Percentiles rank a stretch among this genome's conserved stretches.
Conservation (phyloP, 2,329 filamentous ascomycete species). For the Endoconidiophora laricicola region DNA sequence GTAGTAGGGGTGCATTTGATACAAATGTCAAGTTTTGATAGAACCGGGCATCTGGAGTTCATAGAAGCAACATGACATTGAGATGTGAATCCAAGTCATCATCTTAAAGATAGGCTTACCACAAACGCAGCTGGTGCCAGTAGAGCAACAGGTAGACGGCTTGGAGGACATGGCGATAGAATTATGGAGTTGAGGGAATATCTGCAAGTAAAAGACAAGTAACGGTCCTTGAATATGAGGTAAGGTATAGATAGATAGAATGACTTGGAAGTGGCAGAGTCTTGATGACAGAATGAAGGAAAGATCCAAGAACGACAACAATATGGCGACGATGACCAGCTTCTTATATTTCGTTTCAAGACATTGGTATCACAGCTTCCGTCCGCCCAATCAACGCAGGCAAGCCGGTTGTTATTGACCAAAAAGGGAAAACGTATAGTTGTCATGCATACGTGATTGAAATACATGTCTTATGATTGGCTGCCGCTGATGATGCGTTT, state of each 20-base stretch:
- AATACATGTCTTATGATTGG: conserved; percentile 13
- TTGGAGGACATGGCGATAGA: conserved; percentile 9
- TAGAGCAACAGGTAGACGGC: conserved; percentile 38
- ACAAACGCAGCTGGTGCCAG: conserved; percentile 36
- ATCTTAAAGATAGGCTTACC: conserved; percentile 26
- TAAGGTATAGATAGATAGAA: neutral
- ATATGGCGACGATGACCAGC: neutral
- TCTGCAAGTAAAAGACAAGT: neutral
- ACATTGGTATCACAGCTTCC: conserved; percentile 1
- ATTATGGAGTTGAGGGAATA: neutral
- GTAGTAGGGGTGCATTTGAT: neutral
- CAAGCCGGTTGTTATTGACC: conserved; percentile 3
- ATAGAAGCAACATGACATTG: neutral
- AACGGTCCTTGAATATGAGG: neutral
- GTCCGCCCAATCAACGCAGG: conserved; percentile 2
- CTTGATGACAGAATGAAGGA: neutral
- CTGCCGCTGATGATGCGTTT: conserved; percentile 1
- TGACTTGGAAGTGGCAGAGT: neutral
- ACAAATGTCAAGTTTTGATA: neutral
- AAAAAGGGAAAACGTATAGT: conserved; percentile 6
- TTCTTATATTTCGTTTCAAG: conserved; percentile 10
- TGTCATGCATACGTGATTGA: conserved; percentile 10
- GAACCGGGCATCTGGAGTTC: too few species aligned
- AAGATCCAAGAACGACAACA: neutral
- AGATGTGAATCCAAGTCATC: neutral